Conservation (phyloP, 2,329 filamentous ascomycete genomes). For the Botryosphaeria agaves region DNA sequence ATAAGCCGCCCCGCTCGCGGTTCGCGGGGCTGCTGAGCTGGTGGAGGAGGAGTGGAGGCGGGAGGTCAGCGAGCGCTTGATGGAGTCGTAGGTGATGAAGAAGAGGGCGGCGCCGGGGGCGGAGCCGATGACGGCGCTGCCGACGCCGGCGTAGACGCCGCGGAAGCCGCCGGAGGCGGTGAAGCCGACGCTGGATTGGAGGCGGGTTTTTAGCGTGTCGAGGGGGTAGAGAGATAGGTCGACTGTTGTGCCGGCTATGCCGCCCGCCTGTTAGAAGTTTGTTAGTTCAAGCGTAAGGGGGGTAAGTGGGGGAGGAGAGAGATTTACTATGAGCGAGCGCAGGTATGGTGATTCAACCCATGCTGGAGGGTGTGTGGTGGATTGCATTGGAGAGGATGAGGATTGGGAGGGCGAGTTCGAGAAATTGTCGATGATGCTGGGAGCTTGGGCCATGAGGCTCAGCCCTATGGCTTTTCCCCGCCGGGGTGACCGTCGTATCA, state of each 20-base stretch:
- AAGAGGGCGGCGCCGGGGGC: constrained; percentile 91
- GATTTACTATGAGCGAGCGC: constrained; percentile 26
- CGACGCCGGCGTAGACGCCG: constrained; percentile 86
- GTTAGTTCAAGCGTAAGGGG: constrained; percentile 4
- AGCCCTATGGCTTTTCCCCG: too few species aligned
- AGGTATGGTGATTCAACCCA: constrained; percentile 30
- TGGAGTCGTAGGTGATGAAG: constrained; percentile 37
- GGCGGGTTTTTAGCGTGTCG: constrained; percentile 95
- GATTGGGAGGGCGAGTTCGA: background rate
- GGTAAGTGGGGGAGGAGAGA: constrained; percentile 1
- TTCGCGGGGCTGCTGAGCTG: background rate
- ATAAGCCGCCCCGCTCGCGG: constrained; percentile 4
- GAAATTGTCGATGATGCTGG: constrained; percentile 1
- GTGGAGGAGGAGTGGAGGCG: background rate
- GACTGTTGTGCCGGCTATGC: constrained; percentile 83
- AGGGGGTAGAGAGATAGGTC: constrained; percentile 94
- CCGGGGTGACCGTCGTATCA: too few species aligned
- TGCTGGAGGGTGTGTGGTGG: constrained; percentile 20
- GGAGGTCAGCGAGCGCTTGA: constrained; percentile 7
- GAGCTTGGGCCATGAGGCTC: too few species aligned
- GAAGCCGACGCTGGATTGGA: constrained; percentile 69
- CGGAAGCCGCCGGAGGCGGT: constrained; percentile 71
- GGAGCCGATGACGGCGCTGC: constrained; percentile 74
- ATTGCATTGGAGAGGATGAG: constrained; percentile 5
- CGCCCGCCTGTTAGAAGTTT: constrained; percentile 46